Percentiles rank a stretch among this genome's conserved stretches.
These are phyloP conservation scores for Colletotrichum sp. DNA, from an alignment of 2,329 filamentous ascomycete genomes.

Conservation along the genomic window DNA sequence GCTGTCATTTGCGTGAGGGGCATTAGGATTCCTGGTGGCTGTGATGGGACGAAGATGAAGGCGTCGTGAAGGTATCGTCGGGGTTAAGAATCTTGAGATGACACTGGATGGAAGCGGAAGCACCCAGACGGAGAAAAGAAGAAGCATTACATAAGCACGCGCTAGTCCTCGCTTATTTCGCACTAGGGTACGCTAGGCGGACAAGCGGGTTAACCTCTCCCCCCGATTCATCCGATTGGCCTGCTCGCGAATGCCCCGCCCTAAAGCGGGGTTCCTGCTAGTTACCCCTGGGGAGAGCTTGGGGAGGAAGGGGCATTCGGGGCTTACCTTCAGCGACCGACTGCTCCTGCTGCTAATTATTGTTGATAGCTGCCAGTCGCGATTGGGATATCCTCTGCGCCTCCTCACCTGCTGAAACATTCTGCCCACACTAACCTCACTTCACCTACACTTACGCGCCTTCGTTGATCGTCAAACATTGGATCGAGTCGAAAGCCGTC, in stretches of 20 bases:
- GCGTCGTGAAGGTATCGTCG: neutral
- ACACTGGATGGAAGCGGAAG: neutral
- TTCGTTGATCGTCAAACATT: neutral
- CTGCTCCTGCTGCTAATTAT: neutral
- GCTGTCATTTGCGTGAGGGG: neutral
- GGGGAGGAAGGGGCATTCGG: neutral
- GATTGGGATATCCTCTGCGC: neutral
- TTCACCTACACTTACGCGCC: neutral
- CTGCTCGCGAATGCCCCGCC: constrained; percentile 2
- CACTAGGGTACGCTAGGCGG: neutral
- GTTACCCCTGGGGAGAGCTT: neutral
- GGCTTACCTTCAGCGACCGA: neutral
- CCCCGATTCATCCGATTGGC: neutral
- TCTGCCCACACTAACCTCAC: neutral
- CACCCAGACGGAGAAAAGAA: neutral
- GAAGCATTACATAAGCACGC: neutral
- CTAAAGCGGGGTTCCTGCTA: neutral
- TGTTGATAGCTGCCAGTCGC: neutral
- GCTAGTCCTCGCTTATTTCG: neutral
- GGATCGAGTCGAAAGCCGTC: neutral
- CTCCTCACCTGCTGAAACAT: neutral
- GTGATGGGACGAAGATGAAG: neutral
- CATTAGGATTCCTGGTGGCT: neutral
- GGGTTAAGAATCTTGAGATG: neutral
- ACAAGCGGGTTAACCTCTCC: neutral